Evolutionary conservation across 306 rosid genomes (phyloP), one percentile per base, ranked within the genome.

Genomic region (Parietaria judaica): DNA sequence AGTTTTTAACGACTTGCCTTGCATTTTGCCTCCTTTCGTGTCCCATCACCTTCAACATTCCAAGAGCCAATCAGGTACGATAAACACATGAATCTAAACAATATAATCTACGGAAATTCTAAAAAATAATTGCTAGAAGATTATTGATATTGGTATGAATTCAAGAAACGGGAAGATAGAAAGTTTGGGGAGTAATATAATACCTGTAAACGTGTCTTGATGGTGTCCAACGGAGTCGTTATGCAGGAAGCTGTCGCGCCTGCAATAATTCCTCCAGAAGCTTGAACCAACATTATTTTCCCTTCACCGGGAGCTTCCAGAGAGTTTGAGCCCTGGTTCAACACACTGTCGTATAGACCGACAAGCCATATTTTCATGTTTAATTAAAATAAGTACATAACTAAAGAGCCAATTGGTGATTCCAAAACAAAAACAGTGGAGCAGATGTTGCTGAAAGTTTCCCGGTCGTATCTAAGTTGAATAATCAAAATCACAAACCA

Each of bases 141-240:
- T 11, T 4, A 17, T 11, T 10, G 2, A 6, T 12, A 38, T 7
- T 38, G 39, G 14, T 17, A 8, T n/a, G 31, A 57, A 16, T 8
- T 47, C 44, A 7, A 63, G 61, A 66, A 65, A 23, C 37, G 44
- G 49, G 68, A 36, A 23, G 31, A 55, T n/a, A 64, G 34, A 39
- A 8, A 23, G 54, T 14, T 54, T 41, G 60, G 65, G 60, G 68
- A 65, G 10, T 71, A 67, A 16, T 7, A 11, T 16, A n/a, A 2
- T 66, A 87, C 97, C 97, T 91, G 97, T 72, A 91, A 72, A 62
- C 97, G 87, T 68, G 96, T 91, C 79, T 91, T 91, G 64, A 91
- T 87, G 53, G 97, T 91, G 75, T 91, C 96, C 79, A 91, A 65
- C 34, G 97, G 97, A 62, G 95, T 81, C 55, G 97, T 85, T 48